These are phyloP conservation scores for Vaccinium myrtillus DNA, from an alignment of 148 eudicot species.

Conservation along the genomic window DNA sequence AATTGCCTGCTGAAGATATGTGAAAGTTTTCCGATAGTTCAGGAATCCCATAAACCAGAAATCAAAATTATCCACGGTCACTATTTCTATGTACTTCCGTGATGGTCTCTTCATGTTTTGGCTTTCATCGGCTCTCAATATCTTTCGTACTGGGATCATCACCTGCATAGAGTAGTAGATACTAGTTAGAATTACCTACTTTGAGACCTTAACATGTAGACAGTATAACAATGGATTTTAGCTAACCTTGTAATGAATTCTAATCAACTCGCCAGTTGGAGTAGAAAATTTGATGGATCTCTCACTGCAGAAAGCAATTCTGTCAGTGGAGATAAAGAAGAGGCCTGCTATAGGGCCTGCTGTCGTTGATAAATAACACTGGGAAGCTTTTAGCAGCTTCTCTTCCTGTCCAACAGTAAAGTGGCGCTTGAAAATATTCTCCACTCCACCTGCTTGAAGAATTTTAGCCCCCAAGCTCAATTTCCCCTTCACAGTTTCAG, in stretches of 20 bases:
- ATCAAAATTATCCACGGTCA: conserved; percentile 32
- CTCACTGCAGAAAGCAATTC: conserved; percentile 52
- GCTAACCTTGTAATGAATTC: conserved; percentile 46
- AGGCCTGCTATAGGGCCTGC: conserved; percentile 54
- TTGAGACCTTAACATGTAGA: not conserved
- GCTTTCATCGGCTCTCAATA: conserved; percentile 26
- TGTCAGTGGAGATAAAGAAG: conserved; percentile 49
- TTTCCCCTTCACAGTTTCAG: conserved; percentile 39
- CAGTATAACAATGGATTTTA: not conserved
- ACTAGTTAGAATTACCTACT: not conserved
- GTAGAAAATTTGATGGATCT: conserved; percentile 36
- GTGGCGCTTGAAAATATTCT: conserved; percentile 37
- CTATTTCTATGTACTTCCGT: conserved; percentile 33
- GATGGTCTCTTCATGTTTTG: conserved; percentile 23
- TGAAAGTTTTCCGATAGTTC: conserved; percentile 28
- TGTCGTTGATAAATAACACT: conserved; percentile 47
- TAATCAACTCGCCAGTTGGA: conserved; percentile 26
- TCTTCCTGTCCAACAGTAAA: conserved; percentile 43
- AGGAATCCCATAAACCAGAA: conserved; percentile 47
- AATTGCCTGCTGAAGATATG: conserved; percentile 25
- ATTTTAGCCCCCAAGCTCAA: conserved; percentile 43
- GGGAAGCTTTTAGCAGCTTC: conserved; percentile 42
- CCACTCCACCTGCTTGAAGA: conserved; percentile 34
- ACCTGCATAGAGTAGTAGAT: conserved; percentile 8
- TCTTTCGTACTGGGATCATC: conserved; percentile 24